Conservation (phyloP, 768 basidiomycete species). For the Suillus placidus region DNA sequence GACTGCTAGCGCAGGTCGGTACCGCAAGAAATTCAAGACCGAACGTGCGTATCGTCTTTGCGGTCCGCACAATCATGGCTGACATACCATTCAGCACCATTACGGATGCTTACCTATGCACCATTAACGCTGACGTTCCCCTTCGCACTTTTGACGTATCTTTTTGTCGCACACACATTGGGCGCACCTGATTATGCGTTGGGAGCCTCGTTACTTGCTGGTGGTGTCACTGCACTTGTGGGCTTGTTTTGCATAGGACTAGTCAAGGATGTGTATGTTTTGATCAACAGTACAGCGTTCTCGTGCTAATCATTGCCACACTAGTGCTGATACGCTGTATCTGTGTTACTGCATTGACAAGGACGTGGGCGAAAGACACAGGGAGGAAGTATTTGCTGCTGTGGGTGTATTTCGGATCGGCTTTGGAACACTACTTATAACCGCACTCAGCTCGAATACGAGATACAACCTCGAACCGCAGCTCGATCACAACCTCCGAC, state of each 20-base stretch:
- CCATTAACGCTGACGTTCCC: conserved; percentile 82
- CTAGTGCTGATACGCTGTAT: conserved; percentile 65
- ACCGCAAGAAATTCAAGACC: conserved; percentile 50
- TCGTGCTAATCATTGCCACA: conserved; percentile 1
- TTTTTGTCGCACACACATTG: conserved; percentile 87
- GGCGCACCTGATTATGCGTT: conserved; percentile 71
- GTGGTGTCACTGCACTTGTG: conserved; percentile 78
- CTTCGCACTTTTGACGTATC: conserved; percentile 78
- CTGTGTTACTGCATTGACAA: conserved; percentile 70
- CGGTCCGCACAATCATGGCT: conserved; percentile 1
- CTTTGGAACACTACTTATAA: conserved; percentile 12
- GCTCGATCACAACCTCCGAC: conserved; percentile 20
- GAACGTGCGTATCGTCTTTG: conserved; percentile 51
- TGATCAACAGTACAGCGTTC: not conserved
- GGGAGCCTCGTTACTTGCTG: conserved; percentile 74
- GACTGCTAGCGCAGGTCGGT: conserved; percentile 41
- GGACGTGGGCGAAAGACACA: conserved; percentile 51
- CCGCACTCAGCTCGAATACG: conserved; percentile 43
- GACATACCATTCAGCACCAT: conserved; percentile 44
- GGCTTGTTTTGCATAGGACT: conserved; percentile 83
- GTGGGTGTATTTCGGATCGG: conserved; percentile 38
- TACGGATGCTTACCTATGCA: conserved; percentile 70
- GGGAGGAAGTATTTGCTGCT: conserved; percentile 55
- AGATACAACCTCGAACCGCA: conserved; percentile 28
- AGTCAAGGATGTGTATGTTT: conserved; percentile 70